A percentile compares a stretch with the other conserved stretches of the same genome.
Conservation (phyloP, 345 rosid species). For the Kandelia obovata region DNA sequence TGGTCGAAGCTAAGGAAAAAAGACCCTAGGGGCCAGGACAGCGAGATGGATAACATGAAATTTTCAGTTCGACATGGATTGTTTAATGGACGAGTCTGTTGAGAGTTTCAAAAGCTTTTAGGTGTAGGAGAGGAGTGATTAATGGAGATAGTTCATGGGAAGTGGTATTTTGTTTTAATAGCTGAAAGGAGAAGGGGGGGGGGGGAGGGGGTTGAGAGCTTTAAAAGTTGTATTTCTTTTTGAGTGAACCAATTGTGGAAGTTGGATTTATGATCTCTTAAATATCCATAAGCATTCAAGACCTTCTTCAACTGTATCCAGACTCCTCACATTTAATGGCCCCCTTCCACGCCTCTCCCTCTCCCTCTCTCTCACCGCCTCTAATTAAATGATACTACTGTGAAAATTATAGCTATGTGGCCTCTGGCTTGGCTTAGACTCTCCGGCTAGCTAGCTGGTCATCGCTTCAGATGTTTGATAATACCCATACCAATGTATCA, state of each 20-base stretch:
- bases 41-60: not conserved
- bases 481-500: too few relatives aligned
- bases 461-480: too few relatives aligned
- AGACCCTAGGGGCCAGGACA: not conserved
- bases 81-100: conserved; percentile 10
- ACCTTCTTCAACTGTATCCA: conserved; percentile 47
- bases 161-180: conserved; percentile 14
- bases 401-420: not conserved
- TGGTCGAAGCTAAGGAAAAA: not conserved
- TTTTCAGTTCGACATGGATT: not conserved
- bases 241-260: conserved; percentile 45
- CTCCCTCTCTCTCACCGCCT: conserved; percentile 39
- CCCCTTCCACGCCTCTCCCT: conserved; percentile 14
- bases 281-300: conserved; percentile 36
- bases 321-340: conserved; percentile 44
- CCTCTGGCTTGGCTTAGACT: conserved; percentile 21
- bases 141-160: conserved; percentile 21
- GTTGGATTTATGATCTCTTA: conserved; percentile 45
- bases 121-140: conserved; percentile 10
- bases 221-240: conserved; percentile 31
- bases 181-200: conserved; percentile 17
- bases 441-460: not conserved
- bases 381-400: conserved; percentile 15
- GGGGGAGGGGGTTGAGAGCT: conserved; percentile 40
- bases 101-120: conserved; percentile 19